A percentile compares a stretch with the other conserved stretches of the same genome.
Evolutionary conservation across 164 flowering plant species (phyloP).

Genomic region (Echeveria elegans): DNA sequence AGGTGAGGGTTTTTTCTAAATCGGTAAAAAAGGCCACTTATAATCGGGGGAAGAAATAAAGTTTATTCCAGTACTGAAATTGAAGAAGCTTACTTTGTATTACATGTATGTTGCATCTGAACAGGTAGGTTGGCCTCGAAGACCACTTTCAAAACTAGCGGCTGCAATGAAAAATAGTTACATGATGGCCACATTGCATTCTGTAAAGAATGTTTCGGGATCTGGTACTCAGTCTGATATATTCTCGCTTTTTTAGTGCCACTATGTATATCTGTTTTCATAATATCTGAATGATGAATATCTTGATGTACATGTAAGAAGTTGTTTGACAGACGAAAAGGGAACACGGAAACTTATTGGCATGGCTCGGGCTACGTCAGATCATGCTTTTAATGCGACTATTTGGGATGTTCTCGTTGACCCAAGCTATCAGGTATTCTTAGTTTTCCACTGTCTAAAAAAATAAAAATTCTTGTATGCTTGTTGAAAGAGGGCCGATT

Average conservation of each 20-base stretch:
- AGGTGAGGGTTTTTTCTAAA: conserved; percentile 30
- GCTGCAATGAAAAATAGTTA: conserved; percentile 91
- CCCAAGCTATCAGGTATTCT: conserved; percentile 76
- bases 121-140: conserved; percentile 98
- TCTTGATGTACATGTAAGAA: conserved; percentile 75
- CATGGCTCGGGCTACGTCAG: conserved; percentile 97
- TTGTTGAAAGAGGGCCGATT: too few relatives aligned
- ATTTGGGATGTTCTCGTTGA: conserved; percentile 98
- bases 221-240: conserved; percentile 38
- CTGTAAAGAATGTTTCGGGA: conserved; percentile 40
- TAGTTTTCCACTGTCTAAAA: neutral
- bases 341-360: conserved; percentile 75
- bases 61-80: neutral
- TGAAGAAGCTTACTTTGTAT: neutral
- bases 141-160: conserved; percentile 77
- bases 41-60: neutral
- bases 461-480: neutral
- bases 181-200: conserved; percentile 87
- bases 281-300: conserved; percentile 33
- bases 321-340: conserved; percentile 80
- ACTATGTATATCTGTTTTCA: neutral
- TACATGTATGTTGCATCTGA: conserved; percentile 5
- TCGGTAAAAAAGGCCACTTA: neutral
- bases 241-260: neutral
- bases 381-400: conserved; percentile 97